Conservation (phyloP, 2,329 filamentous ascomycete species). For the Verticillium zaregamsianum region DNA sequence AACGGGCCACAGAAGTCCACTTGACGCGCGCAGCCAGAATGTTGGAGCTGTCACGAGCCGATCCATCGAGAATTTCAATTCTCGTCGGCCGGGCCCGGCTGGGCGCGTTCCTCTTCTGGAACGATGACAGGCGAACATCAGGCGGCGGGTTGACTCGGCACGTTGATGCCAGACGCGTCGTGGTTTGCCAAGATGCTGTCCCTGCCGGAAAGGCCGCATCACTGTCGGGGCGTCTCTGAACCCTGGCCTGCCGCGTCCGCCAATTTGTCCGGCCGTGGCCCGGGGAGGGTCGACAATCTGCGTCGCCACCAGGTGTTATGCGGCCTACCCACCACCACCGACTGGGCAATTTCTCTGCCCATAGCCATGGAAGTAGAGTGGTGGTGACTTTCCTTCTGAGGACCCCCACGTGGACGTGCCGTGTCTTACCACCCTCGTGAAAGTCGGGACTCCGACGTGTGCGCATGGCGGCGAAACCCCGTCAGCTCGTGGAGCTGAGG, state of each 20-base stretch:
- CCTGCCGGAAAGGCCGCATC: background rate
- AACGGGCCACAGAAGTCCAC: background rate
- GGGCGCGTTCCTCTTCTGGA: background rate
- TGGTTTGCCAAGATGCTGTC: background rate
- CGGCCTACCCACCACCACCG: background rate
- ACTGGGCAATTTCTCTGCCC: background rate
- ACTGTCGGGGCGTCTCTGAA: background rate
- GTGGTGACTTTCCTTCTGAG: no score
- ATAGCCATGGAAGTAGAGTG: background rate
- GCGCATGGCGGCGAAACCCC: background rate
- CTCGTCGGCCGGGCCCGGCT: background rate
- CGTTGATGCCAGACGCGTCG: background rate
- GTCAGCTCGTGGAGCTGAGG: background rate
- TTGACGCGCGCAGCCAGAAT: background rate
- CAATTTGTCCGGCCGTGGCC: background rate
- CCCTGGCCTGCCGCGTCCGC: background rate
- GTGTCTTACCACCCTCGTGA: background rate
- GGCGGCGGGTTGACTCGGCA: background rate
- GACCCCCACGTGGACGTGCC: background rate
- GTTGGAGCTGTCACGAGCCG: background rate
- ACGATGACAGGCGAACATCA: background rate
- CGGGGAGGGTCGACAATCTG: background rate
- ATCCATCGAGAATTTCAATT: background rate
- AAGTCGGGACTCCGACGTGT: background rate
- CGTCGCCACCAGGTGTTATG: background rate